phyloP scores from a whole-genome alignment of 192 early-diverging fungal genomes.

The Backusella westeae region DNA sequence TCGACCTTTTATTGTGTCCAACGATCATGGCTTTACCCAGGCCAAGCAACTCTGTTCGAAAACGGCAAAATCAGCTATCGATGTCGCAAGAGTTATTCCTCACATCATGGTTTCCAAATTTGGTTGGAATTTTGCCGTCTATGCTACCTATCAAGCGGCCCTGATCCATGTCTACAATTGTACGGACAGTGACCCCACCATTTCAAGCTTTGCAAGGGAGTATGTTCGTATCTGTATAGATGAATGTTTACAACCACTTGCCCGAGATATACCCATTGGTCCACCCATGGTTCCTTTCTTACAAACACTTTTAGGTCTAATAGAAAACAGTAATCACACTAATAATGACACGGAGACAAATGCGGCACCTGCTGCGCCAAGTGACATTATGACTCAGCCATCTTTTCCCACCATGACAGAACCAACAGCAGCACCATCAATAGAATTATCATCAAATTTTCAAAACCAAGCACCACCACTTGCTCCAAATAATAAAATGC shows the following conservation, averaged over 20 bases:
- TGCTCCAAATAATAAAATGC: not conserved
- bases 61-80: conserved; percentile 20
- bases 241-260: conserved; percentile 25
- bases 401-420: not conserved
- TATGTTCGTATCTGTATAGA: conserved; percentile 24
- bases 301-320: conserved; percentile 1
- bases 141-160: conserved; percentile 28
- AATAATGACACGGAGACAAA: not conserved
- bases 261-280: conserved; percentile 13
- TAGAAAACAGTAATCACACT: not conserved
- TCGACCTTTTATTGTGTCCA: conserved; percentile 33
- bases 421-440: not conserved
- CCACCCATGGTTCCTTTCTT: conserved; percentile 19
- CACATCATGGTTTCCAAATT: not conserved
- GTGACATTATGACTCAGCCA: conserved; percentile 2
- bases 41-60: not conserved
- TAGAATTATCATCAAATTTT: not conserved
- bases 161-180: conserved; percentile 35
- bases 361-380: not conserved
- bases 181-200: conserved; percentile 9
- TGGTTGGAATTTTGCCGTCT: conserved; percentile 32
- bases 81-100: conserved; percentile 20
- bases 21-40: not conserved
- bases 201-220: conserved; percentile 11
- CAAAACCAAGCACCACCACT: not conserved